Conservation (phyloP, 352 stramenopile genomes). For the Phytophthora sojae region DNA sequence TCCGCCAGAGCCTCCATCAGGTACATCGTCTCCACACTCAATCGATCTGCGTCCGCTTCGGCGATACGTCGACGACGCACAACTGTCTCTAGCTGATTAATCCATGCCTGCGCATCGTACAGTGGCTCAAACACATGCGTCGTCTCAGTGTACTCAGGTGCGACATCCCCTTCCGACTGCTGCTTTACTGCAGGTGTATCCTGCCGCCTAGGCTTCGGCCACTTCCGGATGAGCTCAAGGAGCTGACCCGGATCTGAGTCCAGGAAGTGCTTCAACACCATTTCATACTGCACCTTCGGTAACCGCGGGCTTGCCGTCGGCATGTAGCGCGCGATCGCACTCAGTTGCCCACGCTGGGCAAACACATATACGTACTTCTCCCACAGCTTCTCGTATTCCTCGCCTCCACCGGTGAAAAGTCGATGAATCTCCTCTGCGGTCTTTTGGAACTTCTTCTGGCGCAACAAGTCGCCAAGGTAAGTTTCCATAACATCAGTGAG, state of each 20-base stretch:
- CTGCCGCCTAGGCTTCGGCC: constrained; percentile 73
- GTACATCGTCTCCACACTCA: constrained; percentile 85
- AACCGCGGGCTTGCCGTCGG: constrained; percentile 77
- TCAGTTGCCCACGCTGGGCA: constrained; percentile 76
- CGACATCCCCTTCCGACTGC: constrained; percentile 34
- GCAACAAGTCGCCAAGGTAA: constrained; percentile 77
- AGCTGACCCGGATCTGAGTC: constrained; percentile 81
- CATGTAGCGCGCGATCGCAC: constrained; percentile 74
- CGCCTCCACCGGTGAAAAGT: constrained; percentile 59
- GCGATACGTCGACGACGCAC: constrained; percentile 76
- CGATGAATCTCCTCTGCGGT: constrained; percentile 78
- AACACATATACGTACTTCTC: constrained; percentile 92
- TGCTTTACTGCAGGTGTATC: constrained; percentile 35
- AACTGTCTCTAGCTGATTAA: constrained; percentile 82
- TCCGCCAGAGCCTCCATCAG: constrained; percentile 85
- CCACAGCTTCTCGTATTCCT: constrained; percentile 77
- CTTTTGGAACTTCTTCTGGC: constrained; percentile 76
- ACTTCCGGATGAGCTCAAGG: constrained; percentile 84
- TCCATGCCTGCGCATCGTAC: constrained; percentile 83
- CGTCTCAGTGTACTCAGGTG: constrained; percentile 79
- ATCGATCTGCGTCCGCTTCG: constrained; percentile 57
- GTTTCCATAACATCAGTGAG: constrained; percentile 79
- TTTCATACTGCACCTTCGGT: constrained; percentile 80
- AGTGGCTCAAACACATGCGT: constrained; percentile 76
- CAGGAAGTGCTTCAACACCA: constrained; percentile 87